phyloP scores from a whole-genome alignment of 257 asterid genomes.

The Nicotiana undulata region DNA sequence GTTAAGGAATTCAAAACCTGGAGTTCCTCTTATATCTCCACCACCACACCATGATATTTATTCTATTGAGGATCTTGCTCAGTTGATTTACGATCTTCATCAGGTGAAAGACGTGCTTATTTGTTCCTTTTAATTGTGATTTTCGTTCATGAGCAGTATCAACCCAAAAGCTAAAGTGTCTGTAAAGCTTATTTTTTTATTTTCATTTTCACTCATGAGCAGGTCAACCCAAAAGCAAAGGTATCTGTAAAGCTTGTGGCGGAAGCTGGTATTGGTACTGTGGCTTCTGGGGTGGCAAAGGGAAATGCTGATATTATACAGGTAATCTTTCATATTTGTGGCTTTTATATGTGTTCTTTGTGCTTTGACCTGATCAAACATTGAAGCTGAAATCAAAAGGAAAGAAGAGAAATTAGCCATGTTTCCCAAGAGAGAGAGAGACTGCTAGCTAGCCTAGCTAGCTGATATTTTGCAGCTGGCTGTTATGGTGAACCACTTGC shows the following conservation, averaged over 20 bases:
- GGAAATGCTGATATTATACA: constrained; percentile 97
- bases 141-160: constrained; percentile 39
- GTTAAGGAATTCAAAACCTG: constrained; percentile 97
- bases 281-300: constrained; percentile 99
- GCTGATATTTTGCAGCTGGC: not conserved
- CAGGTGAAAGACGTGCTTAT: constrained; percentile 46
- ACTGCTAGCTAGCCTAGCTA: not conserved
- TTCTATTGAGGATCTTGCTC: constrained; percentile 99
- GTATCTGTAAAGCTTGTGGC: constrained; percentile 97
- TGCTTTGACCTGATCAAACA: not conserved
- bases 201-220: constrained; percentile 16
- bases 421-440: not conserved
- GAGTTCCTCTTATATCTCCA: constrained; percentile 98
- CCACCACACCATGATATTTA: constrained; percentile 99
- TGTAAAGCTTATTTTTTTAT: constrained; percentile 9
- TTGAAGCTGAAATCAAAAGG: not conserved
- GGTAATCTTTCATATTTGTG: constrained; percentile 34
- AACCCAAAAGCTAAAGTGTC: constrained; percentile 91
- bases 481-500: constrained; percentile 6
- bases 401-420: not conserved
- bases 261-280: constrained; percentile 99
- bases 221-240: constrained; percentile 96
- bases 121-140: not conserved
- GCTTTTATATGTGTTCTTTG: not conserved
- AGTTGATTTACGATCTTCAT: constrained; percentile 94